phyloP scores from a whole-genome alignment of 169 alveolate species.

The Plasmodium gallinaceum region DNA sequence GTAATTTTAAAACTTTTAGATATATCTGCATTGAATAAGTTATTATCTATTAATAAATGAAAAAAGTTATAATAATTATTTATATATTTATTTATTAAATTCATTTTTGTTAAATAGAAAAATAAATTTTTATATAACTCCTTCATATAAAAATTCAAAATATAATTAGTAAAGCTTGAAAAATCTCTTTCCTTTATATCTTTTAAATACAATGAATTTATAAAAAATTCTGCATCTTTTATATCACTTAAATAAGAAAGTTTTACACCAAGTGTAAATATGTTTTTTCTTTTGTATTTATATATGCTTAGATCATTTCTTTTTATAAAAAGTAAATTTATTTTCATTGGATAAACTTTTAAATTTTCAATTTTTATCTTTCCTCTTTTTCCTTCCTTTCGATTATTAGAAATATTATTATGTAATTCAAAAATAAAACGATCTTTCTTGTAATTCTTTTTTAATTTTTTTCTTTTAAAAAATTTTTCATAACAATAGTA shows the following conservation, averaged over 20 bases:
- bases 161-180: conserved; percentile 3
- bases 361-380: conserved; percentile 27
- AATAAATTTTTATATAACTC: conserved; percentile 46
- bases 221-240: conserved; percentile 28
- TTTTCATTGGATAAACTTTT: neutral
- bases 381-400: neutral
- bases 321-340: conserved; percentile 12
- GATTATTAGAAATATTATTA: neutral
- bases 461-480: neutral
- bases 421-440: conserved; percentile 8
- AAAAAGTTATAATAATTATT: conserved; percentile 42
- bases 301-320: conserved; percentile 22
- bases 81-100: conserved; percentile 38
- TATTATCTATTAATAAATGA: conserved; percentile 27
- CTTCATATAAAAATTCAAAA: conserved; percentile 37
- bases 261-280: neutral
- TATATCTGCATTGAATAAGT: neutral
- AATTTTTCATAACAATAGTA: conserved; percentile 30
- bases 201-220: conserved; percentile 9
- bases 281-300: conserved; percentile 5
- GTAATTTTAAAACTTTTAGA: neutral
- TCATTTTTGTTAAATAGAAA: conserved; percentile 40
- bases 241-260: conserved; percentile 10
- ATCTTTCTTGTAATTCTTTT: neutral
- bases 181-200: conserved; percentile 20